These are phyloP conservation scores for Colletotrichum eremochloae DNA, from an alignment of 2,329 filamentous ascomycete genomes.

Conservation along the genomic window DNA sequence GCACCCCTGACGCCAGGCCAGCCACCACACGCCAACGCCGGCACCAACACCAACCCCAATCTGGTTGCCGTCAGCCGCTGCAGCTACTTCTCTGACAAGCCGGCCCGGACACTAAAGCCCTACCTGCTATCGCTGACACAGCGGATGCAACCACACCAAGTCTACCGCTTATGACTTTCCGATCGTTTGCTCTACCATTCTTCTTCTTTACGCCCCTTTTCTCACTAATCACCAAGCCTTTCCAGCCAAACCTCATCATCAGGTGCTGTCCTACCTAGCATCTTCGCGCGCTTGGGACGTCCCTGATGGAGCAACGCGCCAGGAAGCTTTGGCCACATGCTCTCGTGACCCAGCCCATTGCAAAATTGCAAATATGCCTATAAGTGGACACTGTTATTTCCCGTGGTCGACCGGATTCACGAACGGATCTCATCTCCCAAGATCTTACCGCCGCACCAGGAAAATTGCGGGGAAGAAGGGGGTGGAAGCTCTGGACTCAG, in stretches of 20 bases:
- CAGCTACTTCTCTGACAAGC: conserved; percentile 37
- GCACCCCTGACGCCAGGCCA: conserved; percentile 32
- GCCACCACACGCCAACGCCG: conserved; percentile 35
- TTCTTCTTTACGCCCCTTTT: neutral
- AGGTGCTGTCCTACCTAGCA: neutral
- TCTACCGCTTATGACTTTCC: conserved; percentile 5
- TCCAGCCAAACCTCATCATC: neutral
- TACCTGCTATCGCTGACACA: conserved; percentile 20
- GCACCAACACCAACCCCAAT: conserved; percentile 31
- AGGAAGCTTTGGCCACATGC: conserved; percentile 13
- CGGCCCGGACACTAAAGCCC: conserved; percentile 28
- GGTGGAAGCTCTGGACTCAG: conserved; percentile 31
- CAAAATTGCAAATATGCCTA: conserved; percentile 18
- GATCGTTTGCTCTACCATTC: neutral
- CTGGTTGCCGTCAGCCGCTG: conserved; percentile 38
- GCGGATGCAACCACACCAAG: conserved; percentile 10
- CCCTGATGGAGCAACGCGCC: neutral
- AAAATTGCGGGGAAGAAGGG: conserved; percentile 40
- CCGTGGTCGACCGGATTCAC: conserved; percentile 21
- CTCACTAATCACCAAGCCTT: neutral
- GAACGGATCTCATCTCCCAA: conserved; percentile 27
- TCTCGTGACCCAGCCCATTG: neutral
- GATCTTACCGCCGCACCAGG: conserved; percentile 31
- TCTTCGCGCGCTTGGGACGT: neutral
- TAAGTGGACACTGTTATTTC: conserved; percentile 33